Percentiles rank a stretch among this genome's conserved stretches.
Evolutionary conservation across 257 asterid species (phyloP).

Genomic region (Solanum sejunctum): DNA sequence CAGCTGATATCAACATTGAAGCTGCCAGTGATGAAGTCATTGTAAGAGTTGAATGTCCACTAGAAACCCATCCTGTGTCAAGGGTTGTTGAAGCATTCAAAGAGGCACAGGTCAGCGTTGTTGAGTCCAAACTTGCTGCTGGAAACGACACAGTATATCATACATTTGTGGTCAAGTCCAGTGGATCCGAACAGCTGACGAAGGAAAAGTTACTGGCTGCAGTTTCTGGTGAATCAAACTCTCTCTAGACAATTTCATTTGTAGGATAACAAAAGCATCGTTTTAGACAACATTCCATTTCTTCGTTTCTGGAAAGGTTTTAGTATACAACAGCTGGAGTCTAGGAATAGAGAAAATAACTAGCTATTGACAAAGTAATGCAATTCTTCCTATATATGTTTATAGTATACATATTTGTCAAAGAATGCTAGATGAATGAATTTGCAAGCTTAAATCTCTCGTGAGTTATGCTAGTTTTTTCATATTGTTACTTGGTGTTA

Average conservation of each 20-base stretch:
- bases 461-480: neutral
- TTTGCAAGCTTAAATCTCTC: neutral
- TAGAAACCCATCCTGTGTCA: slow-evolving; percentile 62
- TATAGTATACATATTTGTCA: neutral
- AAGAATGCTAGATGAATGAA: neutral
- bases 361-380: neutral
- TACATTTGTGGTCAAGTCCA: slow-evolving; percentile 61
- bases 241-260: slow-evolving; percentile 10
- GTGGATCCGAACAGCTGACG: slow-evolving; percentile 45
- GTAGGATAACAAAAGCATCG: slow-evolving; percentile 8
- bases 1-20: slow-evolving; percentile 27
- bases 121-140: slow-evolving; percentile 44
- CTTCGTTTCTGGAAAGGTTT: neutral
- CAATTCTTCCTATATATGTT: neutral
- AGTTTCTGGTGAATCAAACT: slow-evolving; percentile 24
- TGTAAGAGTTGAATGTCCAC: slow-evolving; percentile 44
- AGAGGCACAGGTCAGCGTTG: slow-evolving; percentile 30
- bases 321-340: neutral
- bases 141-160: slow-evolving; percentile 50
- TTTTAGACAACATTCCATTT: neutral
- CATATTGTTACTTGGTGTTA: neutral
- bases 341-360: slow-evolving; percentile 1
- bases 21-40: slow-evolving; percentile 27
- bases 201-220: slow-evolving; percentile 67
- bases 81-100: slow-evolving; percentile 45